These are phyloP conservation scores for Solanum sejunctum DNA, from an alignment of 257 asterid species.

Conservation along the genomic window DNA sequence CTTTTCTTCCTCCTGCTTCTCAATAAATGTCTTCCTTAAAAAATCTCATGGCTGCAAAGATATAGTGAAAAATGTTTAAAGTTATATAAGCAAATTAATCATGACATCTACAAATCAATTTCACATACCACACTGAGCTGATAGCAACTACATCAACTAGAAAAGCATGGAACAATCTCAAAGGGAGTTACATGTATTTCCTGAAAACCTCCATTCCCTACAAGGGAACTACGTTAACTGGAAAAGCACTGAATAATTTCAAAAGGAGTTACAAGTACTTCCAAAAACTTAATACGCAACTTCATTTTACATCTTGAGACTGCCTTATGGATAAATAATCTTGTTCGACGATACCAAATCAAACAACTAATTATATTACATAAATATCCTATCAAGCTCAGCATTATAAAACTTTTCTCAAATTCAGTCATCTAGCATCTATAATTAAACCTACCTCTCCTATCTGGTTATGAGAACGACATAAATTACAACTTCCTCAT, in stretches of 20 bases:
- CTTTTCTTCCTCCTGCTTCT: conserved; percentile 54
- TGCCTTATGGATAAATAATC: neutral
- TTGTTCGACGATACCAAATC: neutral
- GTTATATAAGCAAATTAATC: neutral
- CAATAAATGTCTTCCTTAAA: conserved; percentile 73
- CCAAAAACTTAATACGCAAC: neutral
- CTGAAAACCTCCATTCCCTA: neutral
- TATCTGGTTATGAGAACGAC: neutral
- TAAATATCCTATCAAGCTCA: neutral
- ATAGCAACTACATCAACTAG: neutral
- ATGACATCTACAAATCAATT: neutral
- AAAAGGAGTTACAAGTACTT: neutral
- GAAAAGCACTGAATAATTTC: neutral
- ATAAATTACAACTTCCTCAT: neutral
- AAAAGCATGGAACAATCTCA: neutral
- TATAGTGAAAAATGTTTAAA: neutral
- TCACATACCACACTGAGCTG: neutral
- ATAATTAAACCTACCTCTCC: neutral
- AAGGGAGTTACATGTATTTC: neutral
- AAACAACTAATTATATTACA: neutral
- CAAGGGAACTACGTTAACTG: neutral
- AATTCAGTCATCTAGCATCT: neutral
- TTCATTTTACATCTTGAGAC: neutral
- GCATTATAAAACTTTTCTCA: neutral
- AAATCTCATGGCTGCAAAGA: conserved; percentile 79